These are phyloP conservation scores for Candida incommunis DNA, from an alignment of 805 yeast species.

Conservation along the genomic window DNA sequence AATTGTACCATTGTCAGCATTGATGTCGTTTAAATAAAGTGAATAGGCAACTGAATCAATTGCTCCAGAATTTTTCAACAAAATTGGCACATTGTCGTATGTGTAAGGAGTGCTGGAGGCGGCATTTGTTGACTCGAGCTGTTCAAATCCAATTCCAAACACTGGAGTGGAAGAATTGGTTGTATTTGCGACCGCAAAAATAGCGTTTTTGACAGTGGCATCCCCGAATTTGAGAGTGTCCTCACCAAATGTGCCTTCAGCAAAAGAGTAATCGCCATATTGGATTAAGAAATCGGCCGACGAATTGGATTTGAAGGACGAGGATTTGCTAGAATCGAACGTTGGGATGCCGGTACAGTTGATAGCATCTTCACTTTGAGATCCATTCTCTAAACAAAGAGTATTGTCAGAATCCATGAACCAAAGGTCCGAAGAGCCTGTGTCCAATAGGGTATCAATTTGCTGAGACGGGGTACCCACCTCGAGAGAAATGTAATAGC, in stretches of 20 bases:
- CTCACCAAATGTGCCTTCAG: slow-evolving; percentile 38
- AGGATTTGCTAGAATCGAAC: slow-evolving; percentile 17
- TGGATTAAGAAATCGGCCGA: slow-evolving; percentile 23
- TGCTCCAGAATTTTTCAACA: slow-evolving; percentile 34
- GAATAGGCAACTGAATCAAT: slow-evolving; percentile 33
- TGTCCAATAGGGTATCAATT: slow-evolving; percentile 46
- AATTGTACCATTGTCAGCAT: slow-evolving; percentile 23
- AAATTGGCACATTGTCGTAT: slow-evolving; percentile 52
- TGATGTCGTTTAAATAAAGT: slow-evolving; percentile 26
- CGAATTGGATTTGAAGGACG: slow-evolving; percentile 15
- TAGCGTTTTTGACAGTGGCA: slow-evolving; percentile 30
- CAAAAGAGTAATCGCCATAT: slow-evolving; percentile 32
- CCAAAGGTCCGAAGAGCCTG: slow-evolving; percentile 71
- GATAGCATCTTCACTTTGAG: neutral
- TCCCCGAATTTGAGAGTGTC: slow-evolving; percentile 41
- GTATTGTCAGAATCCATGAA: slow-evolving; percentile 36
- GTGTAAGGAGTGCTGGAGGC: slow-evolving; percentile 3
- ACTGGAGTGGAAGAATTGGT: slow-evolving; percentile 39
- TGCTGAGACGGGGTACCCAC: slow-evolving; percentile 46
- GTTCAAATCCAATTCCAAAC: slow-evolving; percentile 21
- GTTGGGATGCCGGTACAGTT: slow-evolving; percentile 7
- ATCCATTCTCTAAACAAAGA: slow-evolving; percentile 17
- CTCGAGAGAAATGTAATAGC: slow-evolving; percentile 19
- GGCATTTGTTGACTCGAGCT: slow-evolving; percentile 13
- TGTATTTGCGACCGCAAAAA: slow-evolving; percentile 57